Evolutionary conservation across 768 basidiomycete species (phyloP).

Genomic region (Pisolithus tinctorius): DNA sequence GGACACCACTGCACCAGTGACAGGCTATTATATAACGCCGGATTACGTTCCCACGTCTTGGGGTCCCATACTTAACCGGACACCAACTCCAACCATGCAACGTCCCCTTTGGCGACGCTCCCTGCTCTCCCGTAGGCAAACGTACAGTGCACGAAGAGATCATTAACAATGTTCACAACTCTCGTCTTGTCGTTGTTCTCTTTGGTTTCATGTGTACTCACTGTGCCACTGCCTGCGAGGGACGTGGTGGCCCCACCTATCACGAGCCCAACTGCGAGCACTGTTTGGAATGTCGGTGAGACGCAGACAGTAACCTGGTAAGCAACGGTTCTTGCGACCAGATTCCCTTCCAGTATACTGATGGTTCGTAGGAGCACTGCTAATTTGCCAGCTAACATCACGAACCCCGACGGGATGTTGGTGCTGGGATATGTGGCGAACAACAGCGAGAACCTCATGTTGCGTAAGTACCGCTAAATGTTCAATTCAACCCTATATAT

Average conservation of each 20-base stretch:
- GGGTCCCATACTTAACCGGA: not conserved
- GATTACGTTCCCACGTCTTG: slow-evolving; percentile 16
- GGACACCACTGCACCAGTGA: too few species aligned
- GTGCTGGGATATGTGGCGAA: slow-evolving; percentile 19
- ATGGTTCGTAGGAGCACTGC: slow-evolving; percentile 32
- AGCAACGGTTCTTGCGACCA: not conserved
- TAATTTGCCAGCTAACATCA: slow-evolving; percentile 20
- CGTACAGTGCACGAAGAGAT: slow-evolving; percentile 7
- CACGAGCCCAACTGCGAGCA: slow-evolving; percentile 33
- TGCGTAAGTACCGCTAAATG: slow-evolving; percentile 12
- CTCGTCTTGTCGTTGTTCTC: slow-evolving; percentile 16
- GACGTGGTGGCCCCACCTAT: slow-evolving; percentile 46
- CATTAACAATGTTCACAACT: slow-evolving; percentile 17
- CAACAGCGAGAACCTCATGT: slow-evolving; percentile 27
- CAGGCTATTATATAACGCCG: slow-evolving; percentile 4
- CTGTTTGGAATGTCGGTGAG: slow-evolving; percentile 41
- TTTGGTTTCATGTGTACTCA: slow-evolving; percentile 14
- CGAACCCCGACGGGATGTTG: slow-evolving; percentile 27
- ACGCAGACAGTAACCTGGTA: slow-evolving; percentile 46
- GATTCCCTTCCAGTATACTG: slow-evolving; percentile 22
- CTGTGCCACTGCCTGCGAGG: slow-evolving; percentile 30
- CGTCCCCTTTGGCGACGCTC: slow-evolving; percentile 8
- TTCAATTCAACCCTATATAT: not conserved
- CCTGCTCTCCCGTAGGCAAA: slow-evolving; percentile 8
- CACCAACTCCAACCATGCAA: not conserved